Evolutionary conservation across 2,329 filamentous ascomycete genomes (phyloP), one percentile per base, ranked within the genome.

Genomic region (Juglanconis oblonga): DNA sequence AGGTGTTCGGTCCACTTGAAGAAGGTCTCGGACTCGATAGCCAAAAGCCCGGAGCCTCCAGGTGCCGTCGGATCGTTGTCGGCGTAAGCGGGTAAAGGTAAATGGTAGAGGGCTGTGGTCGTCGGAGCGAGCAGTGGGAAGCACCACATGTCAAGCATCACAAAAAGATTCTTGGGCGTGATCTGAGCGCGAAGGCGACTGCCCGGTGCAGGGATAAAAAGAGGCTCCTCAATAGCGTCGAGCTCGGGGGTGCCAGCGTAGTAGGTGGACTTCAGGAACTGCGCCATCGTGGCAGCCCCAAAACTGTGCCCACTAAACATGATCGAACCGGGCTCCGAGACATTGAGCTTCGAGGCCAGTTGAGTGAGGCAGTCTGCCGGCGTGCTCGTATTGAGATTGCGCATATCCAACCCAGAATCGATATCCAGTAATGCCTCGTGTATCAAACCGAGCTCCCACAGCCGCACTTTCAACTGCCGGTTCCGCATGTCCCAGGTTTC

Each of bases 301-400:
- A 96, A 96, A 17, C 88, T 92, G 72, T 96, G 92, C 4, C 92
- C 92, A 0, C 84, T 85, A 70, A 90, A 94, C 47, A 87, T 83
- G 50, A 96, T 86, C 55, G 82, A 84, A 1, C 91, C 91, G 0
- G 90, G 90, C 8, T 83, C 79, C 61, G 87, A 84, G 4, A 96
- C 81, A 63, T 90, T 82, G 51, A 95, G 79, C 57, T 76, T 77
- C n/a, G 77, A 76, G 32, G 78, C 72, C 62, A 96, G 88, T 68
- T 83, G 81, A 10, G 75, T 72, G 0, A 94, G 76, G 3, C 84
- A 71, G 0, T 73, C 69, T 0, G 73, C 76, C 0, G 78, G 78
- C 1, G 76, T 78, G 64, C 67, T 73, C 9, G 67, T 71, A 65
- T 87, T 86, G 40, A 87, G 67, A 61, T 87, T 88, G 29, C 72